These are phyloP conservation scores for Cytospora piceae DNA, from an alignment of 2,329 filamentous ascomycete species.

Conservation along the genomic window DNA sequence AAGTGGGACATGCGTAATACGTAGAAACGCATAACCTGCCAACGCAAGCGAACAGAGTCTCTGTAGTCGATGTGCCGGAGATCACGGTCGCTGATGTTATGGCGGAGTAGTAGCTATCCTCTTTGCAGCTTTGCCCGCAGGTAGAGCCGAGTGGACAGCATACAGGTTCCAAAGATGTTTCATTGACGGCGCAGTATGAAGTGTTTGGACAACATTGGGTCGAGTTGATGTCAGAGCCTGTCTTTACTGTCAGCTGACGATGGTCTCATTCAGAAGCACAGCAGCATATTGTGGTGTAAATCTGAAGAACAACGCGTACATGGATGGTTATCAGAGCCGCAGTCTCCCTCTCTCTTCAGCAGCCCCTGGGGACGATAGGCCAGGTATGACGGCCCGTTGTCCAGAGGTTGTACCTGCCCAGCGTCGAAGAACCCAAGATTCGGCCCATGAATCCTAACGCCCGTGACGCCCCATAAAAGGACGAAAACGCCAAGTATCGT, in stretches of 20 bases:
- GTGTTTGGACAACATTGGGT: constrained; percentile 2
- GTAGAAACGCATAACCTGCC: not conserved
- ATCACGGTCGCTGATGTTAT: not conserved
- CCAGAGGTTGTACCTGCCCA: not conserved
- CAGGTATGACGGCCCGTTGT: not conserved
- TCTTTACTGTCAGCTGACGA: no score
- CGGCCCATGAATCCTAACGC: not conserved
- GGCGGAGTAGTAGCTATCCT: not conserved
- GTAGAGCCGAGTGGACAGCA: constrained; percentile 10
- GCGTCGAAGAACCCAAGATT: not conserved
- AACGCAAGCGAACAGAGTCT: not conserved
- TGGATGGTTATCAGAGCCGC: not conserved
- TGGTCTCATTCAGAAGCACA: not conserved
- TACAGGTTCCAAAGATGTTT: not conserved
- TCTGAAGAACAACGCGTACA: not conserved
- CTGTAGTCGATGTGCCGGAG: not conserved
- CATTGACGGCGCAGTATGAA: not conserved
- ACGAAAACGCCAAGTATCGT: not conserved
- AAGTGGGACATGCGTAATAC: not conserved
- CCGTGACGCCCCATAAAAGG: not conserved
- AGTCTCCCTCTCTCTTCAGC: not conserved
- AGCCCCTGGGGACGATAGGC: not conserved
- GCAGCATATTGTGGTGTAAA: not conserved
- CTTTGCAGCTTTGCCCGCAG: not conserved
- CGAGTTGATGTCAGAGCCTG: constrained; percentile 7